These are phyloP conservation scores for Daldinia bambusicola DNA, from an alignment of 495 filamentous ascomycete genomes.

Conservation along the genomic window DNA sequence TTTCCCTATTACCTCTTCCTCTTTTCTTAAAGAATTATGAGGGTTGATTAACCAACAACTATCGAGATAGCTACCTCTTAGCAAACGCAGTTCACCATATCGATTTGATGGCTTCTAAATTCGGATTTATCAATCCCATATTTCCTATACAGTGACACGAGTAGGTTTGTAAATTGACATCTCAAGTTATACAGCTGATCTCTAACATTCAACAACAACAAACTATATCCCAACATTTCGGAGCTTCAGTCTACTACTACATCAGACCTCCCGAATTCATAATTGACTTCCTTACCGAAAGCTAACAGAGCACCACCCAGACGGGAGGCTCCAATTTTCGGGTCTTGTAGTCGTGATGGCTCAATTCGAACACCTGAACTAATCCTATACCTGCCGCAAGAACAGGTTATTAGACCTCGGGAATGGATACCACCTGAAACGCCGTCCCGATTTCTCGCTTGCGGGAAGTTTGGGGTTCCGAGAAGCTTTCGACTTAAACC, in stretches of 20 bases:
- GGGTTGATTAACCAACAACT: background rate
- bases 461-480: constrained; percentile 23
- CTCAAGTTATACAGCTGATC: constrained; percentile 15
- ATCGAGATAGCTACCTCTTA: background rate
- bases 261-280: constrained; percentile 1
- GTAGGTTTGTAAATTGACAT: constrained; percentile 3
- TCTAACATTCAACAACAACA: background rate
- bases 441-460: constrained; percentile 4
- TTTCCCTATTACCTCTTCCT: background rate
- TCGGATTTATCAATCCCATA: background rate
- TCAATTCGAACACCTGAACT: background rate
- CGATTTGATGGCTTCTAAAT: background rate
- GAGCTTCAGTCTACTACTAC: constrained; percentile 9
- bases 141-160: background rate
- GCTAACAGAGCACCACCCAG: background rate
- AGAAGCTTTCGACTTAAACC: constrained; percentile 33
- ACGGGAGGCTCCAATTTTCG: background rate
- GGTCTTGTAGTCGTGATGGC: background rate
- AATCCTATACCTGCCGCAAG: constrained; percentile 5
- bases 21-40: background rate
- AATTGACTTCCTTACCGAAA: constrained; percentile 17
- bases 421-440: constrained; percentile 9
- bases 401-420: constrained; percentile 15
- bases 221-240: constrained; percentile 19
- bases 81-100: background rate